A percentile compares a stretch with the other conserved stretches of the same genome.
Conservation (phyloP, 2,329 filamentous ascomycete genomes). For the Ascochyta viciae-villosae region DNA sequence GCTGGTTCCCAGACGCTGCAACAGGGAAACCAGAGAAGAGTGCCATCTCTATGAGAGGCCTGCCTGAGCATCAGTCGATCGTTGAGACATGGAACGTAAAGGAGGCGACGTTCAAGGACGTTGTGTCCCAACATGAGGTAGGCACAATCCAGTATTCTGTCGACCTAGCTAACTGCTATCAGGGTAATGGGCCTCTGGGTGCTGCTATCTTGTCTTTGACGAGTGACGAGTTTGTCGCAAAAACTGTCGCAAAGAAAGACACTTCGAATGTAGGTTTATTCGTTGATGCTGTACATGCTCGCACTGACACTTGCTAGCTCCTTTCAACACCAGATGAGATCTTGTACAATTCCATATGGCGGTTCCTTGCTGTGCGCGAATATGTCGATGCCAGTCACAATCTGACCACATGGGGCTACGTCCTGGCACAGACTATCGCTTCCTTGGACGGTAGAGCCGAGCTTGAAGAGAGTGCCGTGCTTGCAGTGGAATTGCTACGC, state of each 20-base stretch:
- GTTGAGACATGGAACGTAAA: constrained; percentile 77
- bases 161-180: constrained; percentile 12
- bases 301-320: constrained; percentile 40
- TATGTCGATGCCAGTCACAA: constrained; percentile 82
- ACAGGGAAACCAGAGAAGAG: constrained; percentile 55
- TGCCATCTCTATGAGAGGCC: constrained; percentile 67
- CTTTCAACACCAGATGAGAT: constrained; percentile 74
- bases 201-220: constrained; percentile 65
- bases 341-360: constrained; percentile 78
- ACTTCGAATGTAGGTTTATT: constrained; percentile 38
- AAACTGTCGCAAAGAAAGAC: constrained; percentile 68
- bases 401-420: constrained; percentile 80
- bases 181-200: constrained; percentile 55
- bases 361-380: constrained; percentile 86
- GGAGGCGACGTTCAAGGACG: constrained; percentile 60
- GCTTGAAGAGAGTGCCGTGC: constrained; percentile 78
- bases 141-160: neutral
- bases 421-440: constrained; percentile 73
- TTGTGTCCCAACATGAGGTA: constrained; percentile 38
- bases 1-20: constrained; percentile 71
- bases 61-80: constrained; percentile 60
- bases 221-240: constrained; percentile 72
- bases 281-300: neutral
- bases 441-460: constrained; percentile 64
- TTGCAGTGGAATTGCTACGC: constrained; percentile 85